Percentiles rank a stretch among this genome's conserved stretches.
Evolutionary conservation across 176 grass and related monocot genomes (phyloP).

Genomic region (Hyparrhenia diplandra): DNA sequence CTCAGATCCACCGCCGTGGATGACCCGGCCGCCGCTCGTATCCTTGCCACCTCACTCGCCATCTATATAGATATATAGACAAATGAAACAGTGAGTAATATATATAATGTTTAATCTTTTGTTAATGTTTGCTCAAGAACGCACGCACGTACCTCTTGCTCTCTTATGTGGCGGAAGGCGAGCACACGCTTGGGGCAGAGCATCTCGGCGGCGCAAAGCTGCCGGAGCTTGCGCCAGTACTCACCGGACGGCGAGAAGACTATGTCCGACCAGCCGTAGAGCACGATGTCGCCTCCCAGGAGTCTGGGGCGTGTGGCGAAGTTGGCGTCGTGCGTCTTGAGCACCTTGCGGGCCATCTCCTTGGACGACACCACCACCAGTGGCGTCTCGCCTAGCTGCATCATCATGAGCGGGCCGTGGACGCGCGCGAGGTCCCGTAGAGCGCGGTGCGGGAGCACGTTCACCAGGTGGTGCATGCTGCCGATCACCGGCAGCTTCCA

Average conservation of each 20-base stretch:
- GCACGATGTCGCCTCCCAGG: not conserved
- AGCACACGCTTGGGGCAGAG: not conserved
- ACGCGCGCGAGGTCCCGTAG: not conserved
- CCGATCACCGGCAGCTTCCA: not conserved
- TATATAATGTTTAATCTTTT: too few species aligned
- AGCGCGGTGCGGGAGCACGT: not conserved
- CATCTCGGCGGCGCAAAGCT: not conserved
- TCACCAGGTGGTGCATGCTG: not conserved
- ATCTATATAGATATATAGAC: not conserved
- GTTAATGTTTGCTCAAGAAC: too few species aligned
- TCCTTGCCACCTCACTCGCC: not conserved
- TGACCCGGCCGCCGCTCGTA: conserved; percentile 7
- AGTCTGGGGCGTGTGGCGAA: not conserved
- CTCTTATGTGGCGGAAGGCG: not conserved
- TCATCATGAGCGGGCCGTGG: not conserved
- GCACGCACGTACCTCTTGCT: not conserved
- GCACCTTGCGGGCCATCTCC: not conserved
- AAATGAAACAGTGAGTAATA: too few species aligned
- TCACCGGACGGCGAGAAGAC: not conserved
- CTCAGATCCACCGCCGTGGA: too few species aligned
- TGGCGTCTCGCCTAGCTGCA: not conserved
- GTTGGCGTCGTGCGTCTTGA: not conserved
- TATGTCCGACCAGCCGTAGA: not conserved
- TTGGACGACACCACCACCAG: not conserved
- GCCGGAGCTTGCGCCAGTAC: not conserved